Evolutionary conservation across 2,329 filamentous ascomycete genomes (phyloP).

Genomic region (Aspergillus sp.): DNA sequence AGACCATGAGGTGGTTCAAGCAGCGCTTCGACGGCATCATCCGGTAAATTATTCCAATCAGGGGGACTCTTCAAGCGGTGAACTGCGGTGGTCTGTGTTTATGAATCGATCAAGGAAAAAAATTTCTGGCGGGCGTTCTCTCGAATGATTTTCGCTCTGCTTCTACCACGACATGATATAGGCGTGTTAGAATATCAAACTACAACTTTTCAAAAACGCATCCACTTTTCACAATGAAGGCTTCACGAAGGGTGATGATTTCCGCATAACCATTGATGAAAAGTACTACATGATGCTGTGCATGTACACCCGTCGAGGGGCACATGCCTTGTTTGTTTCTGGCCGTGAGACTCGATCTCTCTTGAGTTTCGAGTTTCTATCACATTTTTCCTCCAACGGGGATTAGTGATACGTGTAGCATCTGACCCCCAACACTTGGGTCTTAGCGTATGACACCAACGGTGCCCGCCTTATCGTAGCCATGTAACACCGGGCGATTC

Average conservation of each 20-base stretch:
- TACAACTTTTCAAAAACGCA: conserved; percentile 34
- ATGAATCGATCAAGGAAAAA: conserved; percentile 32
- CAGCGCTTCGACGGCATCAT: conserved; percentile 97
- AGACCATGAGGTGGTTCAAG: conserved; percentile 99
- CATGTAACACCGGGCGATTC: neutral
- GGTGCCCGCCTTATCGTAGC: neutral
- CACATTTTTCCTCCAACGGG: neutral
- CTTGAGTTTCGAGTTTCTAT: neutral
- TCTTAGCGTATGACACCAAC: neutral
- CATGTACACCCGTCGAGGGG: neutral
- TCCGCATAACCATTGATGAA: conserved; percentile 60
- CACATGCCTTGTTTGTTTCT: conserved; percentile 6
- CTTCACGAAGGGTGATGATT: conserved; percentile 56
- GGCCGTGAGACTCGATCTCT: conserved; percentile 8
- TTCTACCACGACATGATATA: conserved; percentile 40
- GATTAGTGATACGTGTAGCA: neutral
- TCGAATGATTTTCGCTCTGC: conserved; percentile 22
- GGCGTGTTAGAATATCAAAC: conserved; percentile 43
- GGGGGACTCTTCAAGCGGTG: conserved; percentile 22
- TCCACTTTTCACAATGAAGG: conserved; percentile 57
- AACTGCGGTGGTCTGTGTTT: conserved; percentile 29
- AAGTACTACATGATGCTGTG: conserved; percentile 27
- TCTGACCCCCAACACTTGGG: neutral
- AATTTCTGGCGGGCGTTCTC: conserved; percentile 20
- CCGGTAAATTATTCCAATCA: conserved; percentile 66